A percentile compares a stretch with the other conserved stretches of the same genome.
Conservation (phyloP, 495 filamentous ascomycete genomes). For the Astrothelium subdiscretum region DNA sequence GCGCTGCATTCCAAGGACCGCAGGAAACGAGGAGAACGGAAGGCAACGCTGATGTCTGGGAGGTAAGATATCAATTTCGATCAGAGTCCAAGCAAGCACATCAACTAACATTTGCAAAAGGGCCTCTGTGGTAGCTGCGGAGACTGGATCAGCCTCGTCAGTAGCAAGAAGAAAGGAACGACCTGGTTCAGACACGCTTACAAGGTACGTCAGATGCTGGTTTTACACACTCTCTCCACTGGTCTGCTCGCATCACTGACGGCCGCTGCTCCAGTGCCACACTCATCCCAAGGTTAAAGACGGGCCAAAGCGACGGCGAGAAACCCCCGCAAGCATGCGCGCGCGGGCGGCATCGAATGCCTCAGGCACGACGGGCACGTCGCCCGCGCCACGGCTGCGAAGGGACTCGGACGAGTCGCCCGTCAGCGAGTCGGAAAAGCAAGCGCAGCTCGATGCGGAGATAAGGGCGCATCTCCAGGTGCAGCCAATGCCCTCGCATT, state of each 20-base stretch:
- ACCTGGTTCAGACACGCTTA: slow-evolving; percentile 79
- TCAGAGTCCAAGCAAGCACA: not conserved
- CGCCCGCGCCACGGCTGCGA: slow-evolving; percentile 12
- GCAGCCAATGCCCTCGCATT: not conserved
- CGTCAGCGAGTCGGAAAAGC: not conserved
- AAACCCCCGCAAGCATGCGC: slow-evolving; percentile 39
- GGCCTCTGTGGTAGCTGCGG: slow-evolving; percentile 65
- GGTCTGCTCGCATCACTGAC: not conserved
- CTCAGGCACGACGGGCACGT: slow-evolving; percentile 10
- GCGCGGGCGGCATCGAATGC: slow-evolving; percentile 21
- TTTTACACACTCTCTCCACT: too few species aligned
- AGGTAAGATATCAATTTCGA: slow-evolving; percentile 19
- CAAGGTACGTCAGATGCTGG: slow-evolving; percentile 52
- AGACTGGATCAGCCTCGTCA: slow-evolving; percentile 67
- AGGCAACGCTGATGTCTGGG: slow-evolving; percentile 71
- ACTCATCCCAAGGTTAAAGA: slow-evolving; percentile 65
- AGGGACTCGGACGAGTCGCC: not conserved
- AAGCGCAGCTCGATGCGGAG: not conserved
- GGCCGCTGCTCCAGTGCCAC: slow-evolving; percentile 48
- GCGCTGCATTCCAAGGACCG: slow-evolving; percentile 59
- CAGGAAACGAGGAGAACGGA: slow-evolving; percentile 61
- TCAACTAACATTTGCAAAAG: not conserved
- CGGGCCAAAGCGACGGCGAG: slow-evolving; percentile 56
- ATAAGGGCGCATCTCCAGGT: not conserved
- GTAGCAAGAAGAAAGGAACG: slow-evolving; percentile 66